Evolutionary conservation across 768 basidiomycete species (phyloP).

Genomic region (Kwoniella dendrophila): DNA sequence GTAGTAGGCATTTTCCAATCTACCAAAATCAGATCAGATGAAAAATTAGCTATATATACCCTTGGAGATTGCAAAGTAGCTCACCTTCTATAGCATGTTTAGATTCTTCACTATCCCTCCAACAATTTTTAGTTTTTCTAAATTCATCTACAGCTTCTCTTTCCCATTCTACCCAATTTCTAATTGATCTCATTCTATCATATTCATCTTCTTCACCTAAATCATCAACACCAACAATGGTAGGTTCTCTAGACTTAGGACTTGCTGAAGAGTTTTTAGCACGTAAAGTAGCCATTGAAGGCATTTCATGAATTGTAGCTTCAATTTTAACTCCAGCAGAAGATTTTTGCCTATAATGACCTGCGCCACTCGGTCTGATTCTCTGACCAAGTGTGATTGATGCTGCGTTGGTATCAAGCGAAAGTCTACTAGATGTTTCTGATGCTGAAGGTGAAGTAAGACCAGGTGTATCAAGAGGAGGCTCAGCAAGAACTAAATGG

Average conservation of each 20-base stretch:
- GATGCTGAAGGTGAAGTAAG: slow-evolving; percentile 46
- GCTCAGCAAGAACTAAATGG: slow-evolving; percentile 23
- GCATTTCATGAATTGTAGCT: slow-evolving; percentile 45
- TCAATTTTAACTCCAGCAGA: slow-evolving; percentile 39
- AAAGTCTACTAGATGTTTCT: slow-evolving; percentile 40
- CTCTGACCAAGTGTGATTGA: slow-evolving; percentile 20
- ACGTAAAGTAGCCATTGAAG: slow-evolving; percentile 37
- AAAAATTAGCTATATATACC: not conserved
- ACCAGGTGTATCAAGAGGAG: slow-evolving; percentile 35
- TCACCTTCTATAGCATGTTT: slow-evolving; percentile 27
- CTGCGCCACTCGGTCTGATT: slow-evolving; percentile 25
- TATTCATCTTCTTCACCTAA: slow-evolving; percentile 14
- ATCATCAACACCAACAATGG: slow-evolving; percentile 17
- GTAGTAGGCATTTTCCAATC: slow-evolving; percentile 35
- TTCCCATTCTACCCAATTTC: slow-evolving; percentile 41
- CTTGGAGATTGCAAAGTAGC: not conserved
- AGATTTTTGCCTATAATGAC: slow-evolving; percentile 46
- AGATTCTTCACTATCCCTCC: slow-evolving; percentile 31
- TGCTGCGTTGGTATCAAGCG: slow-evolving; percentile 36
- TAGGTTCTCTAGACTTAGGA: slow-evolving; percentile 8
- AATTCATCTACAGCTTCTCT: slow-evolving; percentile 45
- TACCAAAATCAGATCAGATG: not conserved
- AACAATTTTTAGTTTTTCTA: slow-evolving; percentile 26
- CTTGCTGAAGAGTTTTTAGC: slow-evolving; percentile 12
- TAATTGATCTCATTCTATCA: slow-evolving; percentile 26